phyloP scores from a whole-genome alignment of 768 basidiomycete genomes.

The Rhodotorula toruloides region DNA sequence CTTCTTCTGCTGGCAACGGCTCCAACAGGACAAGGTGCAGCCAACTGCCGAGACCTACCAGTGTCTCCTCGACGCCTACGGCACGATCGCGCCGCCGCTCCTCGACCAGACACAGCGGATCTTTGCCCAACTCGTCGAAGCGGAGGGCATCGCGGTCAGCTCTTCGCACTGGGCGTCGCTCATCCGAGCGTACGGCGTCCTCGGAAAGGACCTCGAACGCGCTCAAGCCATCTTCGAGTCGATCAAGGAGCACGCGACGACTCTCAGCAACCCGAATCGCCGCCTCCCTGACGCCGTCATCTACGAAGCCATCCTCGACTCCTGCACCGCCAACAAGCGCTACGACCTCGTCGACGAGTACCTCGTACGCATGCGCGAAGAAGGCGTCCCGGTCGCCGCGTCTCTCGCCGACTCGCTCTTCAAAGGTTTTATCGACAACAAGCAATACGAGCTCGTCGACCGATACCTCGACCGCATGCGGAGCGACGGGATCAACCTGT shows the following conservation, averaged over 20 bases:
- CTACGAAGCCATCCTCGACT: slow-evolving; percentile 85
- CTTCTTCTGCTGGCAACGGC: slow-evolving; percentile 65
- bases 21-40: slow-evolving; percentile 58
- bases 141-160: slow-evolving; percentile 53
- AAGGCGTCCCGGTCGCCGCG: slow-evolving; percentile 80
- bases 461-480: too few species aligned
- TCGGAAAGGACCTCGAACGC: slow-evolving; percentile 66
- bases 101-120: slow-evolving; percentile 63
- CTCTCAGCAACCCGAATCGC: slow-evolving; percentile 38
- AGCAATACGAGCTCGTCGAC: too few species aligned
- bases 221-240: slow-evolving; percentile 73
- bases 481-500: too few species aligned
- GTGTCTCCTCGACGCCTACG: slow-evolving; percentile 85
- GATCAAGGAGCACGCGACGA: slow-evolving; percentile 57
- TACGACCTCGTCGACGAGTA: slow-evolving; percentile 71
- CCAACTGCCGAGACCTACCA: slow-evolving; percentile 95
- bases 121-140: slow-evolving; percentile 58
- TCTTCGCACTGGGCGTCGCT: slow-evolving; percentile 74
- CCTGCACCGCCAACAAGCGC: slow-evolving; percentile 69
- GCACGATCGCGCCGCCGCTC: slow-evolving; percentile 68
- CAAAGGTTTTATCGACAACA: too few species aligned
- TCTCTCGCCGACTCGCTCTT: slow-evolving; percentile 88
- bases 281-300: slow-evolving; percentile 70
- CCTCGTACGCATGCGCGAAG: slow-evolving; percentile 57
- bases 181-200: slow-evolving; percentile 82